Evolutionary conservation across 306 rosid species (phyloP), one percentile per base, ranked within the genome.

Genomic region (Lupinus albus): DNA sequence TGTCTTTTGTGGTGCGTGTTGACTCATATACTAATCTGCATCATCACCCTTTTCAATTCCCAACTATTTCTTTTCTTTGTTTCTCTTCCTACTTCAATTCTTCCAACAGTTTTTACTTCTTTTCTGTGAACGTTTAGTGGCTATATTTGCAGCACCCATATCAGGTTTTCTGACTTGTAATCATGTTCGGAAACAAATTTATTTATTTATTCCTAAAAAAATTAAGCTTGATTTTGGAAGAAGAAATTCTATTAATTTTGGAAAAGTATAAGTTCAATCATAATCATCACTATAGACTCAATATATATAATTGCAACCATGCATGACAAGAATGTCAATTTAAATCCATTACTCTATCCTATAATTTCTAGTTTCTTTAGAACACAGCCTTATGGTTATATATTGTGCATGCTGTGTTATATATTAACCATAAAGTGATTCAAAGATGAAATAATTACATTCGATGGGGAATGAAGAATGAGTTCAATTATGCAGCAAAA

Each of bases 31-130:
- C 8, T 33, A 5, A 7, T 14, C 41, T 2, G 10, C 11, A 55
- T 57, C 6, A 57, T 13, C 11, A 13, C 45, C 8, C 13, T 45
- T 45, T 45, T 45, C 16, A 5, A n/a, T 12, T 7, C 0, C 38
- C 38, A 3, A 17, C 6, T 38, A 38, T 1, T 17, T 61, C 11
- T 11, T 41, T 41, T 61, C 12, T 41, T 6, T 41, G n/a, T 9
- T 9, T 51, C 45, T 65, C 46, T 6, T 16, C 9, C 49, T 50
- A 15, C 15, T 14, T 64, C 17, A 32, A 9, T 64, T 64, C 35
- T 16, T 65, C 48, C 33, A 16, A 6, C 17, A 48, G 16, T 65
- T 48, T 64, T 48, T 65, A 65, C 12, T 64, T 32, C 7, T 9
- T 28, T 33, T 4, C 1, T 25, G 4, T 25, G 30, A 25, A 25